Conservation (phyloP, 768 basidiomycete species). For the Termitomyces sp. region DNA sequence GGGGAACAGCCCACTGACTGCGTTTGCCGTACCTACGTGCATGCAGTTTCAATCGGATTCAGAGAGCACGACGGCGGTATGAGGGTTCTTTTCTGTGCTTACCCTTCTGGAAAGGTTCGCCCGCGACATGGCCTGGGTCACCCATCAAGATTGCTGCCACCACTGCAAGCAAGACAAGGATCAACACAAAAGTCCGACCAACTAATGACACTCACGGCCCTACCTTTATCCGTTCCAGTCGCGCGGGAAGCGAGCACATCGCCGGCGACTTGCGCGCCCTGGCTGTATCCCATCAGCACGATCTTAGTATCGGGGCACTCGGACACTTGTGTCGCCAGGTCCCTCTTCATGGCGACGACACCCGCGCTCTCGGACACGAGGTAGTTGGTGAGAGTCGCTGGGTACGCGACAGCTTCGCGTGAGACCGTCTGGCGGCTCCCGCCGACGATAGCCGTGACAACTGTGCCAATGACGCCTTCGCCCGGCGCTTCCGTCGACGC, state of each 20-base stretch:
- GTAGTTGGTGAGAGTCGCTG: constrained; percentile 10
- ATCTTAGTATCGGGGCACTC: constrained; percentile 12
- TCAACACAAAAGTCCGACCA: background rate
- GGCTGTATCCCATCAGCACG: constrained; percentile 12
- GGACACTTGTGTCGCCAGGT: constrained; percentile 6
- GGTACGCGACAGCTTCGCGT: constrained; percentile 9
- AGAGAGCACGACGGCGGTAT: background rate
- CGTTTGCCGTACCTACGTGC: constrained; percentile 7
- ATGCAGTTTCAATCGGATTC: background rate
- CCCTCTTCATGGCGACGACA: constrained; percentile 7
- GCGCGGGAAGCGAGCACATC: constrained; percentile 8
- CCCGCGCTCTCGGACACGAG: constrained; percentile 4
- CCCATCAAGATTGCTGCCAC: constrained; percentile 11
- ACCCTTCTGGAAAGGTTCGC: constrained; percentile 12
- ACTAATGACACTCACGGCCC: background rate
- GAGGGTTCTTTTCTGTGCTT: background rate
- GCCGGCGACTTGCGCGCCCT: constrained; percentile 12
- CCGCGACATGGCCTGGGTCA: constrained; percentile 9
- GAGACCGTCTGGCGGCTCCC: constrained; percentile 7
- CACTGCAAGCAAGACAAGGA: background rate
- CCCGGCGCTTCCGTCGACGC: constrained; percentile 14
- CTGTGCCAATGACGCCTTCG: constrained; percentile 14
- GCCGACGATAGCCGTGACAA: constrained; percentile 8
- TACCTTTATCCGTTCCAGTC: constrained; percentile 8
- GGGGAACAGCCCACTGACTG: constrained; percentile 8